These are phyloP conservation scores for Fusarium sp. DNA, from an alignment of 2,329 filamentous ascomycete species.

Conservation along the genomic window DNA sequence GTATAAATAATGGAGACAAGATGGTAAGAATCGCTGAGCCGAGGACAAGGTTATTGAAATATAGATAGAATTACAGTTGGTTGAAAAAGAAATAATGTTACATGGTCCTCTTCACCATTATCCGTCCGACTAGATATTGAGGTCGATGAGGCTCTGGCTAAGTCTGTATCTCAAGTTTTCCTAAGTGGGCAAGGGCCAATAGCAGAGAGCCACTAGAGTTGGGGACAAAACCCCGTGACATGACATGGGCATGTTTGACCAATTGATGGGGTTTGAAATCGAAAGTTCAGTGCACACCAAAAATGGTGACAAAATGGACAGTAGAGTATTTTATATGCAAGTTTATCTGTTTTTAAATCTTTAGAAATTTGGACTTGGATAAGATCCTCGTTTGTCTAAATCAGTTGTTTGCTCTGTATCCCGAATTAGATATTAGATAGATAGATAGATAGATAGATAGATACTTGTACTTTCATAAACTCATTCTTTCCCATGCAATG, in stretches of 20 bases:
- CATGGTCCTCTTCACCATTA: conserved; percentile 25
- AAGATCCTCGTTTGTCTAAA: neutral
- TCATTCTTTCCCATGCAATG: neutral
- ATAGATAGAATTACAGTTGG: conserved; percentile 20
- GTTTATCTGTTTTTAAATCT: neutral
- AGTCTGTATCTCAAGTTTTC: conserved; percentile 27
- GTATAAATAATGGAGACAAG: neutral
- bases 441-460: neutral
- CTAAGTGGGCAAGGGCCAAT: conserved; percentile 24
- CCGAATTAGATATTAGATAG: neutral
- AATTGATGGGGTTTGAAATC: conserved; percentile 23
- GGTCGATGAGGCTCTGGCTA: conserved; percentile 30
- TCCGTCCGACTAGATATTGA: conserved; percentile 18
- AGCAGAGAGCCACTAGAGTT: conserved; percentile 9
- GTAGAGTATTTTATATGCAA: neutral
- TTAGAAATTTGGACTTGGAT: neutral
- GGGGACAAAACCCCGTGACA: conserved; percentile 40
- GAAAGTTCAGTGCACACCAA: conserved; percentile 18
- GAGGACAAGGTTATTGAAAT: neutral
- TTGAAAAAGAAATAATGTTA: conserved; percentile 35
- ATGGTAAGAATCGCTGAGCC: neutral
- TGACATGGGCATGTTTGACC: conserved; percentile 25
- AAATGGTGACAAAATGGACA: conserved; percentile 9
- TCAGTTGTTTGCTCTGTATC: neutral
- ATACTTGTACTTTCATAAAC: neutral